phyloP scores from a whole-genome alignment of 495 filamentous ascomycete species.

The Trichocladium uniseriatum region DNA sequence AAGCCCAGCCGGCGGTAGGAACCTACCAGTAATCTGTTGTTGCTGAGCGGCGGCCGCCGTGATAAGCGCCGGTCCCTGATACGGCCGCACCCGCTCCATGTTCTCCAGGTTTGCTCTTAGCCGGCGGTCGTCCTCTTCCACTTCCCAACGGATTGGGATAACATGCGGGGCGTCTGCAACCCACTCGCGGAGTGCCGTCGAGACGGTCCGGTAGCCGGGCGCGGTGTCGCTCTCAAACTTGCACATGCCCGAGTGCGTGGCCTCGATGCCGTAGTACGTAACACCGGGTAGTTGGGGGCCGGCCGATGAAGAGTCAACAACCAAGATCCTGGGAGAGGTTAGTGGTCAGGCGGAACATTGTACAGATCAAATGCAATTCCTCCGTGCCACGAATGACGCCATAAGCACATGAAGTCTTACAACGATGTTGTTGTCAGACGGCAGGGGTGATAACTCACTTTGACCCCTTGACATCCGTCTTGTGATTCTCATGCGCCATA shows the following conservation, averaged over 20 bases:
- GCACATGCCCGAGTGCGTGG: conserved; percentile 80
- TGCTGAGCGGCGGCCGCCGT: conserved; percentile 1
- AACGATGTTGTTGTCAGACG: no score
- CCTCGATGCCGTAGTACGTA: conserved; percentile 68
- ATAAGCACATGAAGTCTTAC: no score
- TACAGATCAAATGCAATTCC: no score
- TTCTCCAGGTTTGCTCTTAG: conserved; percentile 34
- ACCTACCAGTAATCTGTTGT: conserved; percentile 19
- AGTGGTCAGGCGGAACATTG: not conserved
- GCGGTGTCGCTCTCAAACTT: conserved; percentile 67
- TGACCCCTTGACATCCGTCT: conserved; percentile 54
- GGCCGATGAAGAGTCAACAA: conserved; percentile 70
- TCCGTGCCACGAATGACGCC: no score
- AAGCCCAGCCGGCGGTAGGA: not conserved
- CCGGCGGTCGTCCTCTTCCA: conserved; percentile 49
- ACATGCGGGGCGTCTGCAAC: conserved; percentile 47
- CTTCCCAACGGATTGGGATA: conserved; percentile 53
- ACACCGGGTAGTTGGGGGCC: conserved; percentile 66
- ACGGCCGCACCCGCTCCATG: conserved; percentile 33
- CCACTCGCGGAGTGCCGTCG: conserved; percentile 63
- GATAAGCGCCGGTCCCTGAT: conserved; percentile 14
- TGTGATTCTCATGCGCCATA: conserved; percentile 59
- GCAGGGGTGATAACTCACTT: conserved; percentile 23
- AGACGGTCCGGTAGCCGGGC: conserved; percentile 65
- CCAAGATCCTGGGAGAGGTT: conserved; percentile 25